Evolutionary conservation across 1,284 basidiomycete genomes (phyloP).

Genomic region (Puccinia novopanici): DNA sequence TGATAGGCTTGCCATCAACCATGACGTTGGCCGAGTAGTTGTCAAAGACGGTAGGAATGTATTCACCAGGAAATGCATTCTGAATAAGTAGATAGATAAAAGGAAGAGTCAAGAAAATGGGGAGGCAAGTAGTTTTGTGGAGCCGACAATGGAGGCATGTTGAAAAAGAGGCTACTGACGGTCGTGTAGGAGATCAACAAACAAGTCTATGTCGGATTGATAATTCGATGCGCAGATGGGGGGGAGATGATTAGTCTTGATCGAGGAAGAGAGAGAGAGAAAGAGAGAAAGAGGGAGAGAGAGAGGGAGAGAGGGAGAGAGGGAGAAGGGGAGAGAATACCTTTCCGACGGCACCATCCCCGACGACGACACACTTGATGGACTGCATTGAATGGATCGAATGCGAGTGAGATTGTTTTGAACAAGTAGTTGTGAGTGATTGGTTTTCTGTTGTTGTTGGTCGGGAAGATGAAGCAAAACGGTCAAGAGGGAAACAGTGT

Average conservation of each 20-base stretch:
- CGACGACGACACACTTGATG: slow-evolving; percentile 87
- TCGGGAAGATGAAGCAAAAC: too few species aligned
- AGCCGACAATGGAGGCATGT: slow-evolving; percentile 48
- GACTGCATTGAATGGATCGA: slow-evolving; percentile 7
- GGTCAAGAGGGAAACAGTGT: background rate
- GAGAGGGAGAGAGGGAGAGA: background rate
- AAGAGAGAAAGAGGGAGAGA: too few species aligned
- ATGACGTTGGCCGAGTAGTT: slow-evolving; percentile 90
- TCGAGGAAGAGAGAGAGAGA: background rate
- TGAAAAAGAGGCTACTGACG: slow-evolving; percentile 32
- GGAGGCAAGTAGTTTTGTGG: slow-evolving; percentile 52
- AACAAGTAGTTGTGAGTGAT: too few species aligned
- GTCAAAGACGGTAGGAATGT: slow-evolving; percentile 93
- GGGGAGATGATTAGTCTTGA: background rate
- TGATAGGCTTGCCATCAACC: slow-evolving; percentile 98
- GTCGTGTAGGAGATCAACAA: slow-evolving; percentile 60
- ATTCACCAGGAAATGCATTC: slow-evolving; percentile 68
- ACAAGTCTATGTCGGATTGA: slow-evolving; percentile 55
- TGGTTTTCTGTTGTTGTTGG: background rate
- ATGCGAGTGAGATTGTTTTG: too few species aligned
- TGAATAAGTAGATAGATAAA: background rate
- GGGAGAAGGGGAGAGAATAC: slow-evolving; percentile 60
- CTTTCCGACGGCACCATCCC: slow-evolving; percentile 99
- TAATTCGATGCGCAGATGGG: slow-evolving; percentile 58
- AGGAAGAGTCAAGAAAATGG: slow-evolving; percentile 43